Base-by-base conservation (phyloP, 2,329 filamentous ascomycete genomes). In the Pyricularia sp. region DNA sequence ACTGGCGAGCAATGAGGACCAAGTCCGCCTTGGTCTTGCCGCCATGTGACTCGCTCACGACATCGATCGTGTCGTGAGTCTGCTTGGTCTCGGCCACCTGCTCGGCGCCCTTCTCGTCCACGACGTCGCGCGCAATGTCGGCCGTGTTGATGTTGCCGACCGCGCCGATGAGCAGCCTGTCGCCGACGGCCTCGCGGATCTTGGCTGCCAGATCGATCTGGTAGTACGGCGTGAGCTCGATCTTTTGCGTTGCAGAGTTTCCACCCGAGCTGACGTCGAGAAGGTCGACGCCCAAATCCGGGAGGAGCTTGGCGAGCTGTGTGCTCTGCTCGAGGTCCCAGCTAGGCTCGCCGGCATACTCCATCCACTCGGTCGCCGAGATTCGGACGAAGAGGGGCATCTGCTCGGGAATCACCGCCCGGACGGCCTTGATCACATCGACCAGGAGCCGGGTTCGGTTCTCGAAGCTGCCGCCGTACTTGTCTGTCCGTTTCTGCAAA, bases 181-280 rank as follows among this genome's bases (percentile, higher is more conserved):
- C 75, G 9, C 81, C 82, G 81, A 93, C 65, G 11, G 86, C 90
- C 72, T 88, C 83, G 75, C 94, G 92, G 71, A 96, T 87, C 36
- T 84, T 82, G 65, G 88, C 86, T 0, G 92, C 90, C 68, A 95
- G 87, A 59, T 89, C 87, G 26, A 89, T 85, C 81, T 97, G 93
- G 82, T 92, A 94, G 58, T 84, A 86, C 1, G 89, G 87, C 64
- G 86, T 84, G 14, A 83, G 74, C 25, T 85, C 78, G 71, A 92
- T 86, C 76, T 88, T 81, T 75, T 91, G 88, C 64, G 79, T 77
- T 50, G 82, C 78, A 76, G 88, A 85, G 76, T 92, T 91, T 58
- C 92, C 94, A 42, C 89, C 92, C 0, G 88, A 89, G 73, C 89
- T 93, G 69, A 97, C 87, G 77, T 97, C 94, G 33, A 97, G 83